Evolutionary conservation across 306 rosid genomes (phyloP).

Genomic region (Gastrolobium bilobum): DNA sequence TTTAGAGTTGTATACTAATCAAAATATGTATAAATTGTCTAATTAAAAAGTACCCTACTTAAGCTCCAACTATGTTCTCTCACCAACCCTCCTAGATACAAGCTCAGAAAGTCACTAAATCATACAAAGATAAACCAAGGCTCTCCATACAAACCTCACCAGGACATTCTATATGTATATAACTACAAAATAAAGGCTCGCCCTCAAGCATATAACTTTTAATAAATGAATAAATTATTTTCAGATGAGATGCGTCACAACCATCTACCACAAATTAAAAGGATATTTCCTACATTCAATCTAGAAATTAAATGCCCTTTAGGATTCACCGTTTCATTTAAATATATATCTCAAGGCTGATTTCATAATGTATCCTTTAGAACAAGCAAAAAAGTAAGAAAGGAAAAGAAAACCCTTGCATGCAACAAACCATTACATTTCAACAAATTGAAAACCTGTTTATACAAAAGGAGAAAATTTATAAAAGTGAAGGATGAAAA

Average conservation of each 20-base stretch:
- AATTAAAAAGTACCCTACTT: not conserved
- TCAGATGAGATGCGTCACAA: no score
- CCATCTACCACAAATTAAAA: no score
- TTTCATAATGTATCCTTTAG: not conserved
- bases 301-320: no score
- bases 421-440: not conserved
- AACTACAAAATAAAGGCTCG: no score
- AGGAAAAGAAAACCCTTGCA: no score
- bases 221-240: no score
- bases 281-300: no score
- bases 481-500: not conserved
- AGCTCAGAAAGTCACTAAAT: slow-evolving; percentile 1
- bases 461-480: not conserved
- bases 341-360: not conserved
- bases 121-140: not conserved
- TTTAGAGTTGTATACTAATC: not conserved
- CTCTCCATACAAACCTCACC: not conserved
- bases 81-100: not conserved
- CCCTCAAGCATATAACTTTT: no score
- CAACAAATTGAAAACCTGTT: not conserved
- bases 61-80: slow-evolving; percentile 28
- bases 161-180: no score
- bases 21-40: not conserved
- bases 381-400: not conserved
- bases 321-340: not conserved